Percentiles rank a stretch among this genome's conserved stretches.
Conservation (phyloP, 2,329 filamentous ascomycete genomes). For the Xylaria sp. region DNA sequence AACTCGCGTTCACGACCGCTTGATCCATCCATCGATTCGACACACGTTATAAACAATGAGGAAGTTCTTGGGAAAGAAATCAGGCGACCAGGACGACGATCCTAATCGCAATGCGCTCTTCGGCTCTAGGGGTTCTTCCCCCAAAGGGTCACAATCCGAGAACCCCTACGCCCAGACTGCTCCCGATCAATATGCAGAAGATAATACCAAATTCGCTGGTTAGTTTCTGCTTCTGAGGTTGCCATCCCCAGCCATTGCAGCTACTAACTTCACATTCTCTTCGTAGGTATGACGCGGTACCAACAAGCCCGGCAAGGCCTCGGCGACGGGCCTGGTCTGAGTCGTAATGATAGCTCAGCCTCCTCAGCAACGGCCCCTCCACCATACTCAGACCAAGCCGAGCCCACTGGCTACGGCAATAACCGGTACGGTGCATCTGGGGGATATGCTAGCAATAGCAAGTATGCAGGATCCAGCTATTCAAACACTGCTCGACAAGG, state of each 20-base stretch:
- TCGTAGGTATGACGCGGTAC: conserved; percentile 45
- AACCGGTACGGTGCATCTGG: conserved; percentile 41
- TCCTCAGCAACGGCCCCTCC: conserved; percentile 44
- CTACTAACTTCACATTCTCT: background rate
- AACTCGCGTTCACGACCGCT: conserved; percentile 5
- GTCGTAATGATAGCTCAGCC: conserved; percentile 32
- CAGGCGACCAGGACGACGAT: conserved; percentile 54
- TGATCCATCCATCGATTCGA: background rate
- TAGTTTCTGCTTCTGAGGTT: conserved; percentile 26
- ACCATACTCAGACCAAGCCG: conserved; percentile 40
- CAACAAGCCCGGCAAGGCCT: conserved; percentile 50
- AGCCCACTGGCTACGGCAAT: conserved; percentile 36
- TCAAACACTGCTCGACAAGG: conserved; percentile 51
- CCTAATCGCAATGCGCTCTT: conserved; percentile 58
- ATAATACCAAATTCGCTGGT: conserved; percentile 49
- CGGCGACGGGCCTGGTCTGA: conserved; percentile 40
- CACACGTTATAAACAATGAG: conserved; percentile 51
- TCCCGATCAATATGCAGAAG: conserved; percentile 59
- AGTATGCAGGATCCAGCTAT: conserved; percentile 53
- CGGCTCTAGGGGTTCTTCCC: conserved; percentile 59
- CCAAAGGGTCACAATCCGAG: conserved; percentile 50
- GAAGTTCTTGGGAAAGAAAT: conserved; percentile 65
- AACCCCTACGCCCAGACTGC: conserved; percentile 62
- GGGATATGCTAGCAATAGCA: conserved; percentile 58
- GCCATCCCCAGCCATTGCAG: background rate